phyloP scores from a whole-genome alignment of 1,284 basidiomycete species.

The Rhodotorula sp. region DNA sequence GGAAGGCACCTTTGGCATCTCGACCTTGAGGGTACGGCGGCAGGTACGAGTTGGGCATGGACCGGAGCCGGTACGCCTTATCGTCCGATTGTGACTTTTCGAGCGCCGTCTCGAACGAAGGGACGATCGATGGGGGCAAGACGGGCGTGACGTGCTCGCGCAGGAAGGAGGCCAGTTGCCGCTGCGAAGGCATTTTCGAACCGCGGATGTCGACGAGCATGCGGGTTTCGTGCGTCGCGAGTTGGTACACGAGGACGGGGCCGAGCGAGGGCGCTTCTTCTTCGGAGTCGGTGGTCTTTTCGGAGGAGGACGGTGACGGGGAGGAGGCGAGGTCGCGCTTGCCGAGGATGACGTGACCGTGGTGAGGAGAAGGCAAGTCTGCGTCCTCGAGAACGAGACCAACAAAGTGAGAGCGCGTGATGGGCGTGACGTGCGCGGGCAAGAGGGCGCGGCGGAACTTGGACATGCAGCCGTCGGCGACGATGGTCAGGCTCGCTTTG shows the following conservation, averaged over 20 bases:
- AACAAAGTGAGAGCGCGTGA: constrained; percentile 73
- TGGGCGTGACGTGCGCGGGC: constrained; percentile 54
- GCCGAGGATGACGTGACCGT: constrained; percentile 80
- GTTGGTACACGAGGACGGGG: constrained; percentile 85
- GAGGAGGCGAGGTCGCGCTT: constrained; percentile 35
- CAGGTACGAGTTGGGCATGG: constrained; percentile 96
- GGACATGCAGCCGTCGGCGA: constrained; percentile 94
- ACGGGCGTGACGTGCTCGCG: constrained; percentile 69
- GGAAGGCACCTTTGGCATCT: constrained; percentile 66
- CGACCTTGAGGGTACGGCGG: constrained; percentile 76
- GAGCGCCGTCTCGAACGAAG: constrained; percentile 50
- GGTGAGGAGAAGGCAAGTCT: constrained; percentile 72
- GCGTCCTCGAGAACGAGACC: constrained; percentile 74
- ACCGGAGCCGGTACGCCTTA: constrained; percentile 65
- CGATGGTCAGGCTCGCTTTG: constrained; percentile 74
- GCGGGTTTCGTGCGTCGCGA: constrained; percentile 71
- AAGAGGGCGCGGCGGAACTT: constrained; percentile 61
- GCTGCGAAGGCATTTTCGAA: constrained; percentile 63
- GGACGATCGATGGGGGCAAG: constrained; percentile 68
- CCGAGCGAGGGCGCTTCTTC: constrained; percentile 53
- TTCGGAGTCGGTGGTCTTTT: neutral
- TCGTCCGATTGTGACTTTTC: constrained; percentile 49
- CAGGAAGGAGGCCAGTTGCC: constrained; percentile 77
- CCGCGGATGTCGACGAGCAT: constrained; percentile 89
- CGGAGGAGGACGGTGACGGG: neutral